Conservation (phyloP, 768 basidiomycete species). For the Tylopilus balloui region DNA sequence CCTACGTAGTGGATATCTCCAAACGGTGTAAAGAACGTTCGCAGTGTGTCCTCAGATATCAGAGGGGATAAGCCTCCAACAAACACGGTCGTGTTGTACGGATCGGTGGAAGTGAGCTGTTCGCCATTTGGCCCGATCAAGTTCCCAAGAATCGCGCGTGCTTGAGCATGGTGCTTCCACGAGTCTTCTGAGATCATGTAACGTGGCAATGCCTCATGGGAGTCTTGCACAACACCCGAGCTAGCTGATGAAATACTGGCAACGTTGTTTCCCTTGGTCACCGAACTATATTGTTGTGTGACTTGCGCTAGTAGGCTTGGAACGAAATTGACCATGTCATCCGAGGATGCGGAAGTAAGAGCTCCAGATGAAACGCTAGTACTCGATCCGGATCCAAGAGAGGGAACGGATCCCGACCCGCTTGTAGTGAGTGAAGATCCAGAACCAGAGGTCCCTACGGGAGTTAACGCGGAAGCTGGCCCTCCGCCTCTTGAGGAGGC, state of each 20-base stretch:
- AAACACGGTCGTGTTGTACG: constrained; percentile 95
- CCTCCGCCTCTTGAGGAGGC: constrained; percentile 34
- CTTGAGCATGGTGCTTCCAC: constrained; percentile 82
- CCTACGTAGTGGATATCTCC: constrained; percentile 89
- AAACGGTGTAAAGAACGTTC: constrained; percentile 89
- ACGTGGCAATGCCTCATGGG: constrained; percentile 42
- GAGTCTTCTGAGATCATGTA: constrained; percentile 69
- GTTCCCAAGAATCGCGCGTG: constrained; percentile 76
- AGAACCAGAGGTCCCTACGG: constrained; percentile 40
- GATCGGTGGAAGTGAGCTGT: constrained; percentile 83
- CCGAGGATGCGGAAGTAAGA: constrained; percentile 45
- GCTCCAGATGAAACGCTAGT: constrained; percentile 49
- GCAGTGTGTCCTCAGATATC: constrained; percentile 86
- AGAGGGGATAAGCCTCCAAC: constrained; percentile 87
- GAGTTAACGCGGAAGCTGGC: constrained; percentile 25
- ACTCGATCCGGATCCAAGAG: constrained; percentile 45
- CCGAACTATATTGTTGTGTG: constrained; percentile 42
- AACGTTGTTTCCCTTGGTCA: constrained; percentile 29
- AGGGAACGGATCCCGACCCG: constrained; percentile 48
- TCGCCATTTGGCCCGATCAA: constrained; percentile 84
- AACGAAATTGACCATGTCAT: constrained; percentile 49
- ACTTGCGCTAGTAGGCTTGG: constrained; percentile 46
- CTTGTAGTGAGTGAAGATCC: constrained; percentile 43
- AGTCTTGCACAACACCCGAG: constrained; percentile 41
- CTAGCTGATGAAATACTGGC: constrained; percentile 28